These are phyloP conservation scores for Xylariaceae sp. DNA, from an alignment of 2,329 filamentous ascomycete species.

Conservation along the genomic window DNA sequence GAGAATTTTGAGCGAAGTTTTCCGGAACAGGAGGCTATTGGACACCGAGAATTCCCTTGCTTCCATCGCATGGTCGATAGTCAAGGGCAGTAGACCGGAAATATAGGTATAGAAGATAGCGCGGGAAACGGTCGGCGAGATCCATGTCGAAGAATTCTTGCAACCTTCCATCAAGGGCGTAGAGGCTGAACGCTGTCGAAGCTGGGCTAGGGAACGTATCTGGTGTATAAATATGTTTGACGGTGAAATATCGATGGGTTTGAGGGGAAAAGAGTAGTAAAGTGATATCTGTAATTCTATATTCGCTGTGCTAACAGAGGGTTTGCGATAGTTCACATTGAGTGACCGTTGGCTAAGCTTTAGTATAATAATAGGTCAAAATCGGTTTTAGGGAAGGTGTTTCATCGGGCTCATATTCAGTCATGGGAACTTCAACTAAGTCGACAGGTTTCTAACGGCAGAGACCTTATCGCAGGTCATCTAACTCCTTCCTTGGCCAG, in stretches of 20 bases:
- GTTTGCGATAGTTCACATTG: neutral
- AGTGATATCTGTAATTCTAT: neutral
- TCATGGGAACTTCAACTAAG: neutral
- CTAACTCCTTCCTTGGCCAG: conserved; percentile 61
- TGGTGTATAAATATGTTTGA: neutral
- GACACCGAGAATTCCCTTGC: neutral
- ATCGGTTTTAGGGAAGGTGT: neutral
- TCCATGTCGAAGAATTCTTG: too few relatives aligned
- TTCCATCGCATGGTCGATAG: conserved; percentile 2
- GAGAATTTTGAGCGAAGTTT: conserved; percentile 3
- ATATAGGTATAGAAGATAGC: neutral
- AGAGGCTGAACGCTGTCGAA: neutral
- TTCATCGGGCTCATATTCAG: neutral
- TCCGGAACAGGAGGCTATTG: neutral
- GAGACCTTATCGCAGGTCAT: conserved; percentile 43
- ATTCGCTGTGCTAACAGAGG: neutral
- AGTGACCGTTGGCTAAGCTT: neutral
- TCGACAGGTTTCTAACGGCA: neutral
- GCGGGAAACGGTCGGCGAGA: neutral
- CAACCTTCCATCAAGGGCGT: neutral
- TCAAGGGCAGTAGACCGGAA: neutral
- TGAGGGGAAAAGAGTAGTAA: neutral
- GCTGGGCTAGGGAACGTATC: neutral
- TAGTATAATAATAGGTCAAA: too few relatives aligned
- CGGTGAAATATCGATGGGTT: neutral